These are phyloP conservation scores for Pichia nakasei DNA, from an alignment of 805 yeast species.

Conservation along the genomic window DNA sequence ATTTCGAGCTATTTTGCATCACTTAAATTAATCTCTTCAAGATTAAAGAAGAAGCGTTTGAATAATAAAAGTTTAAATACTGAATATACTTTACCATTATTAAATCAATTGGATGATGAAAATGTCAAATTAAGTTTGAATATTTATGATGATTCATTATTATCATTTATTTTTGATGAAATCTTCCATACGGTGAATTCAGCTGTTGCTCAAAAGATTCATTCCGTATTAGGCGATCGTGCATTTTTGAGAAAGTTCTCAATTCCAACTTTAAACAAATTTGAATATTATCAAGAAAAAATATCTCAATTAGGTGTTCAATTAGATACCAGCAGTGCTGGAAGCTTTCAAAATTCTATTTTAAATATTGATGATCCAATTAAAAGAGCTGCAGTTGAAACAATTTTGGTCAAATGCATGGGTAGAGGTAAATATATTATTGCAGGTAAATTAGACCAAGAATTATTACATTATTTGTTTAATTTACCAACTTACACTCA, in stretches of 20 bases:
- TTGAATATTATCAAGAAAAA: constrained; percentile 70
- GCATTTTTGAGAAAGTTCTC: constrained; percentile 85
- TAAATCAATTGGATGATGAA: constrained; percentile 83
- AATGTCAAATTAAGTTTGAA: constrained; percentile 63
- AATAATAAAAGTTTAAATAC: constrained; percentile 40
- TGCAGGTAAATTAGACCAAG: constrained; percentile 81
- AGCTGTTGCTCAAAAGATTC: constrained; percentile 74
- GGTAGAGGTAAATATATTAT: constrained; percentile 78
- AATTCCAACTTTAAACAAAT: constrained; percentile 70
- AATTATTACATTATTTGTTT: constrained; percentile 70
- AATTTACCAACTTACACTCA: constrained; percentile 85
- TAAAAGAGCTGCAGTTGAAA: constrained; percentile 66
- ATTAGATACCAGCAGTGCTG: constrained; percentile 67
- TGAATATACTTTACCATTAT: constrained; percentile 48
- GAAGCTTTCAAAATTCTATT: constrained; percentile 64
- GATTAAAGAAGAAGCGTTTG: constrained; percentile 61
- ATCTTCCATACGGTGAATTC: constrained; percentile 72
- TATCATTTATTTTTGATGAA: constrained; percentile 60
- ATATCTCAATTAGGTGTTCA: constrained; percentile 56
- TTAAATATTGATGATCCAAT: constrained; percentile 52
- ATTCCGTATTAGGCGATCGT: constrained; percentile 66
- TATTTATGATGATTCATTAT: constrained; percentile 52
- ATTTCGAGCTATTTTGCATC: constrained; percentile 55
- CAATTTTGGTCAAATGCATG: constrained; percentile 73
- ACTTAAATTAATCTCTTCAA: constrained; percentile 53